phyloP scores from a whole-genome alignment of 83 land plant species.

The Thuja plicata region DNA sequence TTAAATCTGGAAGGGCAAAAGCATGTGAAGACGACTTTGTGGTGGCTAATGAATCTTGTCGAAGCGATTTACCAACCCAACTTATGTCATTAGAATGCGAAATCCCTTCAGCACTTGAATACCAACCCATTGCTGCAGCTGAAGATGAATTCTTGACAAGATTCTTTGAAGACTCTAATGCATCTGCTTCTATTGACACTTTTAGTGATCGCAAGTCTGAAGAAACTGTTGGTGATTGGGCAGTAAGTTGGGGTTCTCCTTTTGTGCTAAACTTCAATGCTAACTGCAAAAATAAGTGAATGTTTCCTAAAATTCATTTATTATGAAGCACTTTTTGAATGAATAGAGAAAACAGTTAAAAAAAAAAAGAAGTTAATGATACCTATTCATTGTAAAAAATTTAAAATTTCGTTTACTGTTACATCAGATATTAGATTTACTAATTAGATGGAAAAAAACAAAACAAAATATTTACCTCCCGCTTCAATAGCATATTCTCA shows the following conservation, averaged over 20 bases:
- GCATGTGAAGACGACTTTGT: not conserved
- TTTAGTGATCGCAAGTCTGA: not conserved
- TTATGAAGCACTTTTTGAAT: not conserved
- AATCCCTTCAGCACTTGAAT: not conserved
- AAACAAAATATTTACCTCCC: not conserved
- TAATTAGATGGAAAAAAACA: not conserved
- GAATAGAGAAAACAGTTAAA: not conserved
- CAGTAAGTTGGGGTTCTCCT: not conserved
- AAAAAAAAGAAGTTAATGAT: not conserved
- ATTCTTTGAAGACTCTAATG: not conserved
- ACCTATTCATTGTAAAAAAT: not conserved
- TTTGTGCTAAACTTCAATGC: not conserved
- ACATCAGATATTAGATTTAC: not conserved
- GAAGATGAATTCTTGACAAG: not conserved
- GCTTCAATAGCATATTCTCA: not conserved
- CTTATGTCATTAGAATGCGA: not conserved
- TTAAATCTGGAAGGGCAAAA: slow-evolving; percentile 1
- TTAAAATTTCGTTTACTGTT: no score
- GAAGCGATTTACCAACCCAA: not conserved
- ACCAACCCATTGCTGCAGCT: not conserved
- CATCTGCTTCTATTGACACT: not conserved
- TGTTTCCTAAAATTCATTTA: not conserved
- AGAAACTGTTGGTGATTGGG: not conserved
- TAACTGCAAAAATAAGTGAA: not conserved
- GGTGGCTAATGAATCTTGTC: not conserved